Evolutionary conservation across 208 protist species (phyloP).

Genomic region (Acanthamoeba lenticulata): DNA sequence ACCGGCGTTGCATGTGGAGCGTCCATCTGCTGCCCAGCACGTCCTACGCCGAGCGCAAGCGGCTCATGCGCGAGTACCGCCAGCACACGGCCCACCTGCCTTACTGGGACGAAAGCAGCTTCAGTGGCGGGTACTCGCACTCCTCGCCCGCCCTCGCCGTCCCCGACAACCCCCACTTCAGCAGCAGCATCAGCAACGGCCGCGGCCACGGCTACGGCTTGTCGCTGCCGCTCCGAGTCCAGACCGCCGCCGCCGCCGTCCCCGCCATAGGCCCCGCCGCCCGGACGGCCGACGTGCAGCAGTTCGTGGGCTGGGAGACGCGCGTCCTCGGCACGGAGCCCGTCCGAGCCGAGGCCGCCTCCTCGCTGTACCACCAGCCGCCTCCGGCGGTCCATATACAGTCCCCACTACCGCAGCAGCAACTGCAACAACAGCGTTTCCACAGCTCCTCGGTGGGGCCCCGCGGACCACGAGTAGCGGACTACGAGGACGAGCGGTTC

Average conservation of each 20-base stretch:
- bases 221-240: too few relatives aligned
- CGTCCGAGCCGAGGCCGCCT: too few relatives aligned
- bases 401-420: too few relatives aligned
- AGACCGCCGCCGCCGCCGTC: too few relatives aligned
- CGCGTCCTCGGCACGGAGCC: not conserved
- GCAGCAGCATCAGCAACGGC: too few relatives aligned
- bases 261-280: not conserved
- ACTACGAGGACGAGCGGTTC: not conserved
- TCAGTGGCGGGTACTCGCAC: too few relatives aligned
- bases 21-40: not conserved
- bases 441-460: too few relatives aligned
- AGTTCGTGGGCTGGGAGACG: not conserved
- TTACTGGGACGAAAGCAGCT: not conserved
- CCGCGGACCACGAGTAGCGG: too few relatives aligned
- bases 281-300: not conserved
- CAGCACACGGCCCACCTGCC: not conserved
- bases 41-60: not conserved
- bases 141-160: not conserved
- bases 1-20: conserved; percentile 33
- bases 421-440: too few relatives aligned
- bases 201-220: too few relatives aligned
- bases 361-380: not conserved
- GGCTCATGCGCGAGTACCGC: not conserved
- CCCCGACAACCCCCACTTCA: too few relatives aligned
- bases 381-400: too few relatives aligned